Base-by-base conservation (phyloP, 2,329 filamentous ascomycete genomes). In the Cladosporium sp. region DNA sequence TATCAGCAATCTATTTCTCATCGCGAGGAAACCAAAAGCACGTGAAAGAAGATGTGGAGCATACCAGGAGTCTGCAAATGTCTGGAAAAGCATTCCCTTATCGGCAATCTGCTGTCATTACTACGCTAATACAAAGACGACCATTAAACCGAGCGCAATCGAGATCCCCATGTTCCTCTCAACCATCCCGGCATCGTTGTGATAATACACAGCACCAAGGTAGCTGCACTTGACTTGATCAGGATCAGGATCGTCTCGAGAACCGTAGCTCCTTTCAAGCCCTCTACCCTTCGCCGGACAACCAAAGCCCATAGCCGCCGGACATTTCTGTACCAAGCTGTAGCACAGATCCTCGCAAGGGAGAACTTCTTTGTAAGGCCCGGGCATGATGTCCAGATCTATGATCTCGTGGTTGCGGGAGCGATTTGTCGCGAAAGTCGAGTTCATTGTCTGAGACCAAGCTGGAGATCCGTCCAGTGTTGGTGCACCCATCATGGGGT, bases 311-410 rank as follows among this genome's bases (percentile, higher is more conserved):
- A 99, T 77, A 0, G 80, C 75, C 0, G 91, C 82, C 0, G 94
- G 93, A 74, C 94, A 99, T 69, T 84, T 90, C 74, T 88, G 86
- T 11, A 96, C 89, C 1, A 99, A 80, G 56, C 88, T 84, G 71
- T 92, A 94, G 76, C 94, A 99, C 52, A 97, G 76, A 64, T 96
- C 88, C 61, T 89, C 84, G 69, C 93, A 97, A 0, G 94, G 94
- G 8, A 96, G 77, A 19, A 97, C 79, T 76, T 99, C 94, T 70
- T 92, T 95, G 75, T 99, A 97, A 0, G 94, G 94, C 0, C 94
- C 94, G 0, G 94, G 92, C 62, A 81, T 75, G 60, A 97, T 85
- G 1, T 76, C 65, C 2, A 78, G 67, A 68, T 97, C 92, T 65
- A 97, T 94, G 58, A 73, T 68, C 14, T 50, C 84, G 75, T 63